Percentiles rank a stretch among this genome's conserved stretches.
Conservation (phyloP, 148 eudicot genomes). For the Selenicereus undatus region DNA sequence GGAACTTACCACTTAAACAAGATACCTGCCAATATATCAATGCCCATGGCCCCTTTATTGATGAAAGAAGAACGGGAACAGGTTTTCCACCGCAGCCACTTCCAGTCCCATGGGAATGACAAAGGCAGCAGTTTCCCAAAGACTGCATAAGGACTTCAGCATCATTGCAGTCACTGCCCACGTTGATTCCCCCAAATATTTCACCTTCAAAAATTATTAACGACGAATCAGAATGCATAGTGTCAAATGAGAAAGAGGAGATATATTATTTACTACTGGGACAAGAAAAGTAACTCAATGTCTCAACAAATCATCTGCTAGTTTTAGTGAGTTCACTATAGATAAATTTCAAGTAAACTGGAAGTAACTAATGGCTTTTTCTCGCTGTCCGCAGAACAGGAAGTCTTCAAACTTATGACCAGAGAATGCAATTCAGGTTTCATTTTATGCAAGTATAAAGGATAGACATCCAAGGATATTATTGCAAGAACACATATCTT, state of each 20-base stretch:
- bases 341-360: not conserved
- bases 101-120: conserved; percentile 39
- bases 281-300: not conserved
- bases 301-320: not conserved
- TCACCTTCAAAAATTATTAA: conserved; percentile 55
- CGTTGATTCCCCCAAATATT: conserved; percentile 73
- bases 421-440: not conserved
- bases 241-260: not conserved
- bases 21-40: conserved; percentile 98
- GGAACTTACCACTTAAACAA: conserved; percentile 62
- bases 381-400: not conserved
- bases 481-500: not conserved
- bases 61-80: conserved; percentile 74
- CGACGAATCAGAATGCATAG: conserved; percentile 17
- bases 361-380: not conserved
- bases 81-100: conserved; percentile 35
- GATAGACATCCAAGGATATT: not conserved
- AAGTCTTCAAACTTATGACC: not conserved
- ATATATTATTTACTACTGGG: not conserved
- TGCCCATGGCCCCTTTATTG: conserved; percentile 95
- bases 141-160: conserved; percentile 66
- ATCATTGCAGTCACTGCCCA: conserved; percentile 65
- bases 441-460: not conserved
- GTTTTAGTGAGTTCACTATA: not conserved
- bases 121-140: conserved; percentile 53